phyloP scores from a whole-genome alignment of 257 asterid species.

The Voacanga thouarsii region DNA sequence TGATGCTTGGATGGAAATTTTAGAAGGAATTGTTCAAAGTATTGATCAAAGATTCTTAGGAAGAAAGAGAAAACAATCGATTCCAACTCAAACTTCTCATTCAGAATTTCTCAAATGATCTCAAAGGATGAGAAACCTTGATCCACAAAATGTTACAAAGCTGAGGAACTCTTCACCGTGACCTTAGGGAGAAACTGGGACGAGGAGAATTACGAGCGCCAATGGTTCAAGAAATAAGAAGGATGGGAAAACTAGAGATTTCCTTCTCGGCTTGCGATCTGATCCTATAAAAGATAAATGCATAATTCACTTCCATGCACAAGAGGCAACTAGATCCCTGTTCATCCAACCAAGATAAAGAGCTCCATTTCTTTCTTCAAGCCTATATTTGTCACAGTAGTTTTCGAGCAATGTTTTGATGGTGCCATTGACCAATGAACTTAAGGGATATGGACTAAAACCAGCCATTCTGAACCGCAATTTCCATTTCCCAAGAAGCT shows the following conservation, averaged over 20 bases:
- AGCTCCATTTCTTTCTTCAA: slow-evolving; percentile 82
- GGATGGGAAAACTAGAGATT: background rate
- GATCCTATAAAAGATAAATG: background rate
- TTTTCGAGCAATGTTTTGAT: slow-evolving; percentile 56
- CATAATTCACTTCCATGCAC: slow-evolving; percentile 73
- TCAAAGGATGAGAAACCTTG: background rate
- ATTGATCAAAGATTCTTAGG: too few species aligned
- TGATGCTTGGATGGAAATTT: too few species aligned
- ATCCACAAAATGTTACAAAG: background rate
- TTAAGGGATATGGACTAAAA: slow-evolving; percentile 64
- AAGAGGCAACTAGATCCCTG: slow-evolving; percentile 82
- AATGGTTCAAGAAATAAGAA: background rate
- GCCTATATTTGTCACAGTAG: slow-evolving; percentile 56
- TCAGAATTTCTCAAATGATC: background rate
- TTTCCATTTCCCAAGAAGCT: slow-evolving; percentile 75
- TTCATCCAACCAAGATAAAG: slow-evolving; percentile 90
- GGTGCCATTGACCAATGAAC: slow-evolving; percentile 64
- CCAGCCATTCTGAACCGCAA: slow-evolving; percentile 81
- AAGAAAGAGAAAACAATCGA: background rate
- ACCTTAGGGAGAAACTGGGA: background rate
- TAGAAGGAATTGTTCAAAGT: too few species aligned
- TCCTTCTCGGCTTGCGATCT: background rate
- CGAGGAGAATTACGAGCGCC: background rate
- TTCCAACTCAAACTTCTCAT: background rate
- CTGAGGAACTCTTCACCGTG: background rate